phyloP scores from a whole-genome alignment of 331 rosid genomes.

The Quercus tomentella region DNA sequence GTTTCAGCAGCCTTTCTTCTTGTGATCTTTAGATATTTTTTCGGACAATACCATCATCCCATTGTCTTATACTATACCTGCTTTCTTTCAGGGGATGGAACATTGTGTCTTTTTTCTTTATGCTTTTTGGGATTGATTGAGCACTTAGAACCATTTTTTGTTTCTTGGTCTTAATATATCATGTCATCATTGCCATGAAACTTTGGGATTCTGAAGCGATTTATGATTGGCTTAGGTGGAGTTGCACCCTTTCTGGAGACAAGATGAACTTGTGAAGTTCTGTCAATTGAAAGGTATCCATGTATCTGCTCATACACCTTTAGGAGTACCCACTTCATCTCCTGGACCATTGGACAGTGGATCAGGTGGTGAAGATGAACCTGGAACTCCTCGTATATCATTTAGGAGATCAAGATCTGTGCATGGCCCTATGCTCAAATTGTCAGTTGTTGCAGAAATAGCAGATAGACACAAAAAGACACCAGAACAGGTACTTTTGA shows the following conservation, averaged over 20 bases:
- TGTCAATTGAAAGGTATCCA: constrained; percentile 44
- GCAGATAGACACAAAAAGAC: constrained; percentile 40
- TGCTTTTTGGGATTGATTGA: background rate
- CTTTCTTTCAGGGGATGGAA: background rate
- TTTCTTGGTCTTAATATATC: background rate
- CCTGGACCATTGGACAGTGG: constrained; percentile 41
- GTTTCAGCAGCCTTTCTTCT: background rate
- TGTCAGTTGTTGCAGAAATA: constrained; percentile 39
- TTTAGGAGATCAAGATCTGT: constrained; percentile 48
- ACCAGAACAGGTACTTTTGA: constrained; percentile 38
- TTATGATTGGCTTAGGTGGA: constrained; percentile 28
- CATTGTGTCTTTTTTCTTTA: background rate
- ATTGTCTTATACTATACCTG: background rate
- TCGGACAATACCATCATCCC: background rate
- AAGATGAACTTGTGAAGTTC: constrained; percentile 46
- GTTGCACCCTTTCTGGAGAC: constrained; percentile 55
- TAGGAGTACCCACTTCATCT: constrained; percentile 42
- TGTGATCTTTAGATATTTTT: background rate
- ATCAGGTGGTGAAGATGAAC: constrained; percentile 48
- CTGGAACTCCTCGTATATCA: constrained; percentile 50
- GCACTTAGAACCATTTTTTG: background rate
- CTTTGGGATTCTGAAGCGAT: background rate
- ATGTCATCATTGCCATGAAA: background rate
- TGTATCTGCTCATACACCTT: constrained; percentile 49
- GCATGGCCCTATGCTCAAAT: constrained; percentile 51